Conservation (phyloP, 768 basidiomycete species). For the Suillus plorans region DNA sequence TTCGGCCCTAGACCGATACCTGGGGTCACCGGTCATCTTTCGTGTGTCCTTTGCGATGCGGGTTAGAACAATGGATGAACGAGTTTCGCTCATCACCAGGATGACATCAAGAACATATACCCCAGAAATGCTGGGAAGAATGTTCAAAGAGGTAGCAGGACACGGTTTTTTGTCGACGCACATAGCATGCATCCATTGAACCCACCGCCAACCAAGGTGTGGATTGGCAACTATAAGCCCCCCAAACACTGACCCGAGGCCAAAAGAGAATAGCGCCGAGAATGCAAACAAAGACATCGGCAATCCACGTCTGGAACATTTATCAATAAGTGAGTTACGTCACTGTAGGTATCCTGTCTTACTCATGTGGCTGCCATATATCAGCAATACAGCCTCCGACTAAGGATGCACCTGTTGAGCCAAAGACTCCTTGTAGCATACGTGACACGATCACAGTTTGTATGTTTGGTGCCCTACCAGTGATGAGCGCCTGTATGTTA, state of each 20-base stretch:
- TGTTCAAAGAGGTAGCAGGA: background rate
- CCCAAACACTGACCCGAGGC: constrained; percentile 56
- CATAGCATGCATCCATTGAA: constrained; percentile 76
- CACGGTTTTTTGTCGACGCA: constrained; percentile 17
- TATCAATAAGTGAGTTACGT: background rate
- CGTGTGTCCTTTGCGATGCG: constrained; percentile 58
- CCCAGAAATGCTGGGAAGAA: constrained; percentile 44
- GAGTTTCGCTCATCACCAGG: constrained; percentile 66
- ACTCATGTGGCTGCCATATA: constrained; percentile 65
- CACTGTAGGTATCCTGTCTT: constrained; percentile 17
- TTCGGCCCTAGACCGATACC: constrained; percentile 62
- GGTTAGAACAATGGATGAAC: constrained; percentile 64
- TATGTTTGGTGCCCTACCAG: constrained; percentile 41
- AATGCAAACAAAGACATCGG: constrained; percentile 72
- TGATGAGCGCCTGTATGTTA: background rate
- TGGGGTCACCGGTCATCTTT: constrained; percentile 59
- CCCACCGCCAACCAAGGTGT: constrained; percentile 69
- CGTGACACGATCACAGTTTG: constrained; percentile 57
- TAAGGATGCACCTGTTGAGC: constrained; percentile 64
- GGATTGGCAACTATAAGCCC: constrained; percentile 62
- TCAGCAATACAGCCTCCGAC: constrained; percentile 72
- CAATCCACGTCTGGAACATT: constrained; percentile 35
- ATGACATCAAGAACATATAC: constrained; percentile 47
- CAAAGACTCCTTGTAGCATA: constrained; percentile 61
- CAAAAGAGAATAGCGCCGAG: constrained; percentile 55